phyloP scores from a whole-genome alignment of 345 rosid genomes.

The Eucalyptus coolabah region DNA sequence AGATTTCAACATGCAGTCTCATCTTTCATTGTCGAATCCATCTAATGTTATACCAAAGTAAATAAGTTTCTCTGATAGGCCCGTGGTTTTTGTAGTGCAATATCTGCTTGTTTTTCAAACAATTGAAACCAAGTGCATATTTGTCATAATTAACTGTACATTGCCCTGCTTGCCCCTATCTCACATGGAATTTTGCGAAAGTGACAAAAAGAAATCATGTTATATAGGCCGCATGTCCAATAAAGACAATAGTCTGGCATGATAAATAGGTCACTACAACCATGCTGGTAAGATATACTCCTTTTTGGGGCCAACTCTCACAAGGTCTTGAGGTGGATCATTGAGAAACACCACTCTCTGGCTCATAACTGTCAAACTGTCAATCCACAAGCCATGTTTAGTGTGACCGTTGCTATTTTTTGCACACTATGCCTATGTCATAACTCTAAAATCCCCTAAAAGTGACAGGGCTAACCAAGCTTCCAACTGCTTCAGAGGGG shows the following conservation, averaged over 20 bases:
- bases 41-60: not conserved
- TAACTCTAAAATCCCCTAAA: not conserved
- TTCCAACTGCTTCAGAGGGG: not conserved
- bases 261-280: not conserved
- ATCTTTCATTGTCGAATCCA: not conserved
- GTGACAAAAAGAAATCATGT: not conserved
- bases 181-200: not conserved
- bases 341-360: not conserved
- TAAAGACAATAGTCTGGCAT: not conserved
- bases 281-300: not conserved
- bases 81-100: not conserved
- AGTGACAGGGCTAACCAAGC: not conserved
- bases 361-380: not conserved
- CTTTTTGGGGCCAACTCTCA: not conserved
- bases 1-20: not conserved
- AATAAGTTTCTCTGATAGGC: not conserved
- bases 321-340: not conserved
- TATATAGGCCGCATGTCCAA: not conserved
- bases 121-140: not conserved
- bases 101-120: not conserved
- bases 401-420: not conserved
- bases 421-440: not conserved
- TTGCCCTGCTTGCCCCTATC: not conserved
- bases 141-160: not conserved
- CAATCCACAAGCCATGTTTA: not conserved